Evolutionary conservation across 2,329 filamentous ascomycete genomes (phyloP), one percentile per base, ranked within the genome.

Genomic region (Paramyrothecium roridum): DNA sequence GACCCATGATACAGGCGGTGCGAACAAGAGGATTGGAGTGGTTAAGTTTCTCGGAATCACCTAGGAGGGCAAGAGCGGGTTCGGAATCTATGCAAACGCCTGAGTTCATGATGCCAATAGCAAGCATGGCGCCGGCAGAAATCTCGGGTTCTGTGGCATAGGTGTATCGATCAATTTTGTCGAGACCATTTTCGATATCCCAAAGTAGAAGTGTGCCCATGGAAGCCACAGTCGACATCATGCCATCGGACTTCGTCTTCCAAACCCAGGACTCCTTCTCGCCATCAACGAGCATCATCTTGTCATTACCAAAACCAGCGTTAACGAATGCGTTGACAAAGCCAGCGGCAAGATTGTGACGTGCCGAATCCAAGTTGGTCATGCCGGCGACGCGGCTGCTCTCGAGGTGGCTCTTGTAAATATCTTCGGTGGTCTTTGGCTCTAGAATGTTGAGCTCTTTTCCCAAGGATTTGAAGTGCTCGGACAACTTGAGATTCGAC

Each of bases 311-410:
- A 65, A 92, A 99, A 33, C 95, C 95, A 53, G 95, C 93, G 64
- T 99, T 99, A 59, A 95, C 92, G 67, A 99, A 98, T 0, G 90
- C 91, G 68, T 99, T 99, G 61, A 99, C 96, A 63, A 99, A 98
- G 3, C 89, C 92, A 53, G 93, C 95, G 3, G 95, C 93, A 57
- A 99, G 82, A 67, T 99, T 99, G 78, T 99, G 93, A 65, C 92
- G 85, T 30, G 93, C 93, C 11, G 95, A 99, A 70, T 99, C 95
- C 49, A 96, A 85, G 69, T 97, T 97, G 12, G 93, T 97, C 75
- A 96, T 84, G 37, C 92, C 93, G 22, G 91, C 91, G 53, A 96
- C 95, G 58, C 96, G 86, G 65, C 88, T 96, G 76, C 90, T 98
- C 76, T 99, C 95, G 6, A 99, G 83, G 73, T 99, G 95, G 68